A percentile compares a stretch with the other conserved stretches of the same genome.
Conservation (phyloP, 805 yeast species). For the Wickerhamiella allomyrinae region DNA sequence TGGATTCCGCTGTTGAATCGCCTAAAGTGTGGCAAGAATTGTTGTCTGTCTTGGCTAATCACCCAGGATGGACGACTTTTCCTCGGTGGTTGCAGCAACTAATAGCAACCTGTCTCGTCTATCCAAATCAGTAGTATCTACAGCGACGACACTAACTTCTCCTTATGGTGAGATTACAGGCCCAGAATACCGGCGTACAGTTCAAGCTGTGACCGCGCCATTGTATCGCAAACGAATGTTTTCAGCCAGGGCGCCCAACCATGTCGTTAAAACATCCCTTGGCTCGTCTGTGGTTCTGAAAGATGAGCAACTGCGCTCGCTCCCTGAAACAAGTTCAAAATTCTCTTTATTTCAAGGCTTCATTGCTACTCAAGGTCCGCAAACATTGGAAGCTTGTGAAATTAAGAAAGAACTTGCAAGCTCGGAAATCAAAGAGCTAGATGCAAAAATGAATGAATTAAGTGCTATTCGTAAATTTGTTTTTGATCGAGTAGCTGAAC, state of each 20-base stretch:
- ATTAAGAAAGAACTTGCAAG: slow-evolving; percentile 52
- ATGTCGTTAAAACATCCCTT: slow-evolving; percentile 20
- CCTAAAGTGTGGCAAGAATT: too few species aligned
- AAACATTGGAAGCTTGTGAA: slow-evolving; percentile 37
- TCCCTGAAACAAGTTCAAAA: neutral
- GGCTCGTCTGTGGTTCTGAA: slow-evolving; percentile 10
- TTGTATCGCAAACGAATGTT: slow-evolving; percentile 28
- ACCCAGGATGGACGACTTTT: slow-evolving; percentile 11
- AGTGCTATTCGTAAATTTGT: slow-evolving; percentile 38
- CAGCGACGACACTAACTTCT: slow-evolving; percentile 25
- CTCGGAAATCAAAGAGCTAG: slow-evolving; percentile 50
- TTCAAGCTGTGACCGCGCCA: slow-evolving; percentile 31
- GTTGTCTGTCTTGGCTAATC: too few species aligned
- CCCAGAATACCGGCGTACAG: slow-evolving; percentile 31
- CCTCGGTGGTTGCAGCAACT: slow-evolving; percentile 27
- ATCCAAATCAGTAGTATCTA: slow-evolving; percentile 27
- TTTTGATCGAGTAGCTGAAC: slow-evolving; percentile 42
- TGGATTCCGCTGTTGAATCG: too few species aligned
- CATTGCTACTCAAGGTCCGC: slow-evolving; percentile 32
- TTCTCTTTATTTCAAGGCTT: slow-evolving; percentile 60
- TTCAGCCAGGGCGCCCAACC: slow-evolving; percentile 23
- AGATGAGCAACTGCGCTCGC: slow-evolving; percentile 25
- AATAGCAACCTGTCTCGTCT: slow-evolving; percentile 26
- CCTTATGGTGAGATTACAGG: slow-evolving; percentile 27
- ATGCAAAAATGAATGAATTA: slow-evolving; percentile 38